A percentile compares a stretch with the other conserved stretches of the same genome.
Conservation (phyloP, 2,329 filamentous ascomycete species). For the Penicillium sp. region DNA sequence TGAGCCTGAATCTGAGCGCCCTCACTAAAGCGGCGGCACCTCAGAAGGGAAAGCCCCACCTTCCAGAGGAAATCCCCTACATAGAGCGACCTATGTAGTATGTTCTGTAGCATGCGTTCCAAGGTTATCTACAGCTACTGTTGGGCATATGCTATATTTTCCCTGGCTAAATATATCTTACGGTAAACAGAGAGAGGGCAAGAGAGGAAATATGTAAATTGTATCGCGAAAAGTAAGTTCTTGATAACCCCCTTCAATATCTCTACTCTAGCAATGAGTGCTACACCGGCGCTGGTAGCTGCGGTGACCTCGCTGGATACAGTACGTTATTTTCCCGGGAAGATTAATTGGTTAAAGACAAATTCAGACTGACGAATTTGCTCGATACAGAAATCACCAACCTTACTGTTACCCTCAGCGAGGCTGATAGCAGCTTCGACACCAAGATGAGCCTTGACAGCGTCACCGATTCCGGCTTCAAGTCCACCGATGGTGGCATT, state of each 20-base stretch:
- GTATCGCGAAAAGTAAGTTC: too few relatives aligned
- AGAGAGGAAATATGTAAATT: too few relatives aligned
- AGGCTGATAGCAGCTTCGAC: constrained; percentile 17
- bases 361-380: neutral
- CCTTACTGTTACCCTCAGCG: constrained; percentile 21
- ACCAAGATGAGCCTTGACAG: constrained; percentile 16
- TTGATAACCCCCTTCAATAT: constrained; percentile 19
- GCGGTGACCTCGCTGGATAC: constrained; percentile 18
- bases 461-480: constrained; percentile 14
- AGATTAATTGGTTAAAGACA: neutral
- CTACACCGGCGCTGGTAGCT: constrained; percentile 26
- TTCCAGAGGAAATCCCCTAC: too few relatives aligned
- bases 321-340: constrained; percentile 13
- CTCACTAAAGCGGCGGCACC: too few relatives aligned
- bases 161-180: too few relatives aligned
- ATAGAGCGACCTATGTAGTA: too few relatives aligned
- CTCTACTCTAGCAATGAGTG: constrained; percentile 26
- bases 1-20: too few relatives aligned
- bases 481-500: constrained; percentile 17
- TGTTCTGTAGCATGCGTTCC: too few relatives aligned
- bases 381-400: constrained; percentile 16
- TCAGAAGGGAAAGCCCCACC: too few relatives aligned
- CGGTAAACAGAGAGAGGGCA: too few relatives aligned
- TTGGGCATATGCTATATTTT: too few relatives aligned
- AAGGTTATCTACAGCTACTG: too few relatives aligned